Evolutionary conservation across 352 stramenopile species (phyloP), one percentile per base, ranked within the genome.

Genomic region (Globisporangium solare): DNA sequence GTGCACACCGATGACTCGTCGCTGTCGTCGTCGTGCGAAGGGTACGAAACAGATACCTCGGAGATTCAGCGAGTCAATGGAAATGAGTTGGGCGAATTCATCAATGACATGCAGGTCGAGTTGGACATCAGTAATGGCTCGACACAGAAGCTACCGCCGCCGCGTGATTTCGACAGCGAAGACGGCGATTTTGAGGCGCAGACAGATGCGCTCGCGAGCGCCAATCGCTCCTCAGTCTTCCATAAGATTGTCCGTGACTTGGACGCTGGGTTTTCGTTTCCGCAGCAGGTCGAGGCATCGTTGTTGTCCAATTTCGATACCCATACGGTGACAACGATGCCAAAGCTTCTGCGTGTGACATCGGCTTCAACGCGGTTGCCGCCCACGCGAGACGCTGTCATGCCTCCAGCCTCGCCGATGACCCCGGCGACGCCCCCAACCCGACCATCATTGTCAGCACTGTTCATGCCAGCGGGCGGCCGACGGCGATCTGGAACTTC

Each of bases 221-320:
- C 57, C 15, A 22, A 62, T 6, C 59, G 69, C 21, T 68, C 63
- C 31, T 64, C 61, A 0, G 70, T 66, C 48, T 74, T 62, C 39
- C 69, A 85, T 53, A 75, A 73, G 57, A 63, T 87, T 24, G 72
- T 87, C 24, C 73, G 76, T 15, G 76, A 87, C 42, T 57, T 87
- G 17, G 74, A 87, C 60, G 51, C 66, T 11, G 76, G 76, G 0
- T 75, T 85, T 24, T 83, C 76, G 17, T 87, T 80, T 39, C 76
- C 76, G 10, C 70, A 83, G 47, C 56, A 57, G 4, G 48, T 83
- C 11, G 66, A 79, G 13, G 21, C 49, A 0, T 73, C 69, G 1
- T 55, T 54, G 6, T 35, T 79, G 27, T 37, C 60, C 18, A 76
- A 60, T 39, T 68, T 71, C 13, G 52, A 58, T 7, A 58, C 56